Evolutionary conservation across 139 green algal species (phyloP).

Genomic region (Coccomyxa sp.): DNA sequence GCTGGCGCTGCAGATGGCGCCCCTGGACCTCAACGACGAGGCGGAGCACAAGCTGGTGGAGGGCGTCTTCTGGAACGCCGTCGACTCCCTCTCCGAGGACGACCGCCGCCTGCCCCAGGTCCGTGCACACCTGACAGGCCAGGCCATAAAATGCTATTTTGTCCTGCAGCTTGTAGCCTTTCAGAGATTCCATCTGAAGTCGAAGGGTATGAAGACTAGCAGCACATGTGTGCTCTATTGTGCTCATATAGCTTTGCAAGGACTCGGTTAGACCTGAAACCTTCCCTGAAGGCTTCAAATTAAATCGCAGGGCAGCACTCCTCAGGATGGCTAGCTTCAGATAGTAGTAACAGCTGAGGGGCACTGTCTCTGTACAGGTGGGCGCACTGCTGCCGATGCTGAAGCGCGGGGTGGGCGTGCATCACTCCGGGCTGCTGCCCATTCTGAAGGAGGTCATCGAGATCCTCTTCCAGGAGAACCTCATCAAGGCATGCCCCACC

Average conservation of each 20-base stretch:
- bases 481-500: too few relatives aligned
- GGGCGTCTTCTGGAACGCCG: constrained; percentile 57
- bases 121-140: too few relatives aligned
- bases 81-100: constrained; percentile 59
- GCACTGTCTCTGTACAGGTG: background rate
- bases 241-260: too few relatives aligned
- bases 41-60: constrained; percentile 52
- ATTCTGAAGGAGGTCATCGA: constrained; percentile 81
- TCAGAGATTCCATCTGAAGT: too few relatives aligned
- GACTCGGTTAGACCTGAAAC: background rate
- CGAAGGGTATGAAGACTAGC: too few relatives aligned
- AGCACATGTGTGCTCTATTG: too few relatives aligned
- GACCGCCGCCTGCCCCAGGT: constrained; percentile 58
- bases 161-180: too few relatives aligned
- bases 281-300: background rate
- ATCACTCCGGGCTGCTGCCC: constrained; percentile 76
- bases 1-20: constrained; percentile 42
- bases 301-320: background rate
- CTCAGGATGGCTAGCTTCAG: too few relatives aligned
- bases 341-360: background rate
- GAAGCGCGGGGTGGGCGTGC: constrained; percentile 59
- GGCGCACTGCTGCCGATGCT: constrained; percentile 53
- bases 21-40: constrained; percentile 26
- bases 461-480: constrained; percentile 76
- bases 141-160: too few relatives aligned